Evolutionary conservation across 169 alveolate species (phyloP).

Genomic region (Besnoitia besnoiti): DNA sequence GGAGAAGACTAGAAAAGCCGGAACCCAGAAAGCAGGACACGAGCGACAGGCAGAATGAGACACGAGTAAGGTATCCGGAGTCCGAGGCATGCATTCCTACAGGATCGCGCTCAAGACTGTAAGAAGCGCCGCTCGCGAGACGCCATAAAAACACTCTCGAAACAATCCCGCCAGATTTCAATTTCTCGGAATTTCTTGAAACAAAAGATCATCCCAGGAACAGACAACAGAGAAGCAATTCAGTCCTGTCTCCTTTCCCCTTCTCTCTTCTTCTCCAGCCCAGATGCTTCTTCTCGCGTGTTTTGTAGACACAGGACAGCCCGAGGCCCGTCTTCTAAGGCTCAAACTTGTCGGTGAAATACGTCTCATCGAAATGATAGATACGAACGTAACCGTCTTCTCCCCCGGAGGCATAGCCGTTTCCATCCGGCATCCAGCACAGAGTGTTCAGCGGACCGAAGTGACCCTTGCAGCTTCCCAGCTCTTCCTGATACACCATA

Average conservation of each 20-base stretch:
- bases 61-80: too few species aligned
- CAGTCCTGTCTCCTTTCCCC: background rate
- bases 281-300: background rate
- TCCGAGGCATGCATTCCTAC: too few species aligned
- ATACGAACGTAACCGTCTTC: slow-evolving; percentile 95
- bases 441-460: slow-evolving; percentile 95
- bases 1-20: too few species aligned
- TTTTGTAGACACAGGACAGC: background rate
- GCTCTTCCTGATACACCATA: slow-evolving; percentile 90
- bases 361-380: slow-evolving; percentile 91
- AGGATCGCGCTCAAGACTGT: background rate
- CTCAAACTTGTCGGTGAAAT: slow-evolving; percentile 80
- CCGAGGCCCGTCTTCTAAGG: background rate
- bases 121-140: too few species aligned
- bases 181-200: background rate
- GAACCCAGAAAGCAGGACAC: too few species aligned
- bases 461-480: slow-evolving; percentile 95
- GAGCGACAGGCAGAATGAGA: too few species aligned
- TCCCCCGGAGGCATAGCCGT: slow-evolving; percentile 93
- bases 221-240: background rate
- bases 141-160: too few species aligned
- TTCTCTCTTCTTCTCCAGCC: background rate
- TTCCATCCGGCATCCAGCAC: slow-evolving; percentile 91
- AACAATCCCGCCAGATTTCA: background rate
- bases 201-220: background rate